Evolutionary conservation across 2,329 filamentous ascomycete genomes (phyloP).

Genomic region (Penicillium olsonii): DNA sequence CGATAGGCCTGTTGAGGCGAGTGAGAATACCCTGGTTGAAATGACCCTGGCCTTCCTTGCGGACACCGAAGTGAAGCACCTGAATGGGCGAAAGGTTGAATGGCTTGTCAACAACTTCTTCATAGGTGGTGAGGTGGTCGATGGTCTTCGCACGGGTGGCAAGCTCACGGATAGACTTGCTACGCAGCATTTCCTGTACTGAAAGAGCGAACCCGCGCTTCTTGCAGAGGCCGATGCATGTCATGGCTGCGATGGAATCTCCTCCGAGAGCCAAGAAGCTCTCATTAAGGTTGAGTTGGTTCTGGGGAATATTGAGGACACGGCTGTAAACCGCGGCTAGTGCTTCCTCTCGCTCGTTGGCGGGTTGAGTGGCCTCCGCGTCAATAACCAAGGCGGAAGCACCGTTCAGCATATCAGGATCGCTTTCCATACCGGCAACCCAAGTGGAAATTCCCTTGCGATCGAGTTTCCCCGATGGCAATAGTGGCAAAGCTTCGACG

Average conservation of each 20-base stretch:
- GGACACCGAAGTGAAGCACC: slow-evolving; percentile 38
- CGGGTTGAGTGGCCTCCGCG: slow-evolving; percentile 13
- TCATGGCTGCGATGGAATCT: slow-evolving; percentile 55
- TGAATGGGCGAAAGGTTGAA: slow-evolving; percentile 43
- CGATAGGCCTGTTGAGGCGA: slow-evolving; percentile 29
- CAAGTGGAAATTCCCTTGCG: slow-evolving; percentile 41
- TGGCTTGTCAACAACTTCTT: slow-evolving; percentile 32
- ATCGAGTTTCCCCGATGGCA: slow-evolving; percentile 50
- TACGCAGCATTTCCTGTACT: slow-evolving; percentile 52
- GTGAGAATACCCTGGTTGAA: slow-evolving; percentile 44
- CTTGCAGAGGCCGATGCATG: slow-evolving; percentile 50
- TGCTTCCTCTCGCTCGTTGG: slow-evolving; percentile 31
- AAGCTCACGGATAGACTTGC: slow-evolving; percentile 47
- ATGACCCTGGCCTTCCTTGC: slow-evolving; percentile 35
- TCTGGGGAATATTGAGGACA: slow-evolving; percentile 40
- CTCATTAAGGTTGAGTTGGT: slow-evolving; percentile 35
- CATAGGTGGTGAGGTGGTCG: slow-evolving; percentile 34
- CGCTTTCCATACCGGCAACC: slow-evolving; percentile 32
- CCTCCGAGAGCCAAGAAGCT: slow-evolving; percentile 50
- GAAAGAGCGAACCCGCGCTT: slow-evolving; percentile 48
- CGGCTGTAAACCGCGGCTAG: slow-evolving; percentile 40
- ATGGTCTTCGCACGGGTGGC: slow-evolving; percentile 33
- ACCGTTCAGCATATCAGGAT: slow-evolving; percentile 24
- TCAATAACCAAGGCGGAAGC: background rate
- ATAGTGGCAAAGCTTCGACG: slow-evolving; percentile 46